Evolutionary conservation across 345 rosid genomes (phyloP), one percentile per base, ranked within the genome.

Genomic region (Erysimum cheiranthoides): DNA sequence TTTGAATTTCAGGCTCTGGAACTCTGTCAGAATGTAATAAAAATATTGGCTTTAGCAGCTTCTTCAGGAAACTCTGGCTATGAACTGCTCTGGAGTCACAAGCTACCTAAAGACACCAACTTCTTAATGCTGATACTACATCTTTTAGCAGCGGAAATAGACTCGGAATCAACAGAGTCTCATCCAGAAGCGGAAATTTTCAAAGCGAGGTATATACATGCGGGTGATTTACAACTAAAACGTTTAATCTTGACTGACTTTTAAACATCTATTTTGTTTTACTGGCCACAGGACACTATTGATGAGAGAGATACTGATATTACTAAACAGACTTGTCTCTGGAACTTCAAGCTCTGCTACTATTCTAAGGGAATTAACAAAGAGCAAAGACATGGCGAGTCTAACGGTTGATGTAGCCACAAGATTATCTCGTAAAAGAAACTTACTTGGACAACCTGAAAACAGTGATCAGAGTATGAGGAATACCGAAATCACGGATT

Each of bases 321-420:
- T 92, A 77, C 93, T 92, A 6, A 90, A 95, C 68, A 80, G 99
- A 70, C 91, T 89, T 2, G 92, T 85, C 31, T 90, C 97, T 43
- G 85, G 82, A 57, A 81, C 89, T 3, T 74, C 68, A 16, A 86
- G 85, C 74, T 88, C 96, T 38, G 76, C 87, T 18, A 80, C 84
- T 0, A 77, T 84, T 6, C 79, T 95, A 77, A 81, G 80, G 66
- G 78, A 64, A 34, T 65, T 95, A 71, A 90, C 96, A 28, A 84
- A 78, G 52, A 86, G 84, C 81, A 82, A 98, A 78, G 92, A 89
- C 79, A 86, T 87, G 90, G 97, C 86, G 36, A 84, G 88, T 75
- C 75, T 92, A 85, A 89, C 92, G 14, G 59, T 92, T 46, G 93
- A 89, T 59, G 80, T 89, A 16, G 90, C 93, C 6, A 85, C 80